Base-by-base conservation (phyloP, 108 stramenopile genomes). In the Halocafeteria seosinensis region DNA sequence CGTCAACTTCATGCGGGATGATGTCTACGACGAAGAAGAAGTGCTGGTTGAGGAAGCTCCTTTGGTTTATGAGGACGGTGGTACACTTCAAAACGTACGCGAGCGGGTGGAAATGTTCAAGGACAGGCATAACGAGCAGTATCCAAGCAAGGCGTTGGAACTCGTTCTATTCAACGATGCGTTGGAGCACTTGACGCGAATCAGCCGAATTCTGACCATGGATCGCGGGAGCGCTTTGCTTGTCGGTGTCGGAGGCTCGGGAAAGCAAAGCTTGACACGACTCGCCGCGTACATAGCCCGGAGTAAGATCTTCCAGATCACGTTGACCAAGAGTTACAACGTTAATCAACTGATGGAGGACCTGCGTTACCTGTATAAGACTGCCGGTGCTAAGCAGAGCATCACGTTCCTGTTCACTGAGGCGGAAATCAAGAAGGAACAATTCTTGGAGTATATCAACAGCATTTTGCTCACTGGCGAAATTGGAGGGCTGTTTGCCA, bases 121-220 rank as follows among this genome's bases (percentile, higher is more conserved):
- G 58, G 72, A 79, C 28, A 84, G 80, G 73, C 85, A 81, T 64
- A 90, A 90, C 61, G 75, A 76, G 47, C 84, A 87, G 55, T 75
- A 82, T 69, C 87, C 87, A 6, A 71, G 87, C 3, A 82, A 81
- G 69, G 68, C 74, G 64, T 85, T 90, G 76, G 82, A 90, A 31
- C 77, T 90, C n/a, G 89, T 90, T 8, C 73, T 90, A 17, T 90
- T 90, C 75, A 85, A 88, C 57, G 89, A 90, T 64, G 89, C 89
- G 5, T 71, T 90, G 30, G 82, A 84, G 61, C 86, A 90, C 63
- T 66, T 90, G 61, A 78, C 88, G 28, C 69, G 87, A 50, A 81
- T 90, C 37, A 85, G 73, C 55, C 72, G 89, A n/a, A 66, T 88
- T 35, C 82, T 90, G 28, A 85, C 86, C 60, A 90, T 82, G 79